Base-by-base conservation (phyloP, 208 protist genomes). In the Leishmania guyanensis region DNA sequence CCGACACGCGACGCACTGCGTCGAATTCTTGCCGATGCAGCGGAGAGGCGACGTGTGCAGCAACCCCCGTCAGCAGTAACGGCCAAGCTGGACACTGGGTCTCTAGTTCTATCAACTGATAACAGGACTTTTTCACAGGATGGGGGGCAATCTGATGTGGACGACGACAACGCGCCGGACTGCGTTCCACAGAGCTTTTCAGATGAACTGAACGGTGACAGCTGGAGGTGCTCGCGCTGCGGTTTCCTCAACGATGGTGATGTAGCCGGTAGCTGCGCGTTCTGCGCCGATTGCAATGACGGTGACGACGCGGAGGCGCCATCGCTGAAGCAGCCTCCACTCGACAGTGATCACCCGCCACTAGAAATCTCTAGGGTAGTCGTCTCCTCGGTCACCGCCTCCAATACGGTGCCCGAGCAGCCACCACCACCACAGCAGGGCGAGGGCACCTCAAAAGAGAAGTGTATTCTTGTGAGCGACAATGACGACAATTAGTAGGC, bases 221-320 rank as follows among this genome's bases (percentile, higher is more conserved):
- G 76, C 8, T 89, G 86, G 84, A 58, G 12, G 62, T 89, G 86
- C 51, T n/a, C 71, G 20, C 86, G 86, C 8, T 89, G 86, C 69
- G 81, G 79, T 3, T 89, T 86, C 53, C 81, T 69, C 56, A 89
- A 89, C 71, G 62, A 68, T 20, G 48, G 54, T 4, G 54, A 22
- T 26, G 56, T n/a, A 14, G 54, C 5, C n/a, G 46, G 16, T 53
- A 51, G 39, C n/a, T 86, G 83, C 69, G 73, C 70, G n/a, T 83
- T 86, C 78, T 86, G 83, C 54, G 74, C 78, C 26, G 83, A 86
- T 53, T 73, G 64, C 72, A 68, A 82, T 54, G 66, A 66, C 26
- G 65, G n/a, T 10, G 73, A 48, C 4, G 56, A 68, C 3, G 48
- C 9, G 8, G 72, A 68, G 48, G 65, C 2, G 5, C 48, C 46